Evolutionary conservation across 2,329 filamentous ascomycete species (phyloP).

Genomic region (Penicillium sclerotiorum): DNA sequence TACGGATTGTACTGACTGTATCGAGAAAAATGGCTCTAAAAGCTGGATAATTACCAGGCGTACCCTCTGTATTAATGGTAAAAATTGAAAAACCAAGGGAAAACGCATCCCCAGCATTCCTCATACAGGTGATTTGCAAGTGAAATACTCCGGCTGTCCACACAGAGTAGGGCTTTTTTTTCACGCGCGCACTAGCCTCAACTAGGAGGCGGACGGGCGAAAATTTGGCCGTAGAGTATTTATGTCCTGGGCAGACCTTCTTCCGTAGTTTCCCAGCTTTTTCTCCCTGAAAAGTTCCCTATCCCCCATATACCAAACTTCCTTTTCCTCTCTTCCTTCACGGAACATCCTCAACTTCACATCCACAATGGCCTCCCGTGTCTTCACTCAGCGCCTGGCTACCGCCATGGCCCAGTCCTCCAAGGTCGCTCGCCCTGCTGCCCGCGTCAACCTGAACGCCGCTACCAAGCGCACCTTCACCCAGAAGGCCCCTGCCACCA

Average conservation of each 20-base stretch:
- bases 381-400: conserved; percentile 76
- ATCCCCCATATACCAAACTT: conserved; percentile 26
- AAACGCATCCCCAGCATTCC: conserved; percentile 26
- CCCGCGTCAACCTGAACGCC: conserved; percentile 65
- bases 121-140: conserved; percentile 15
- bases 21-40: too few relatives aligned
- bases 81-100: conserved; percentile 21
- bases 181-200: conserved; percentile 33
- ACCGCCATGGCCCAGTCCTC: conserved; percentile 67
- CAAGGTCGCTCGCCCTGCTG: conserved; percentile 77
- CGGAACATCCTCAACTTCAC: conserved; percentile 42
- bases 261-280: conserved; percentile 40
- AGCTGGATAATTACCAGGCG: not conserved
- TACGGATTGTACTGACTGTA: too few relatives aligned
- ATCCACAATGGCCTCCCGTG: conserved; percentile 79
- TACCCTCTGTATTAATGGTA: conserved; percentile 5
- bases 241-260: conserved; percentile 35
- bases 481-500: conserved; percentile 39
- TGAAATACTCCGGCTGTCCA: conserved; percentile 24
- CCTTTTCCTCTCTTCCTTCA: conserved; percentile 27
- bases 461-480: conserved; percentile 72
- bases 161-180: conserved; percentile 35
- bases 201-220: conserved; percentile 38
- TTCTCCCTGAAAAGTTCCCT: conserved; percentile 37
- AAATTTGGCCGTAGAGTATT: conserved; percentile 44